phyloP scores from a whole-genome alignment of 352 stramenopile genomes.

The Phytophthora cactorum region DNA sequence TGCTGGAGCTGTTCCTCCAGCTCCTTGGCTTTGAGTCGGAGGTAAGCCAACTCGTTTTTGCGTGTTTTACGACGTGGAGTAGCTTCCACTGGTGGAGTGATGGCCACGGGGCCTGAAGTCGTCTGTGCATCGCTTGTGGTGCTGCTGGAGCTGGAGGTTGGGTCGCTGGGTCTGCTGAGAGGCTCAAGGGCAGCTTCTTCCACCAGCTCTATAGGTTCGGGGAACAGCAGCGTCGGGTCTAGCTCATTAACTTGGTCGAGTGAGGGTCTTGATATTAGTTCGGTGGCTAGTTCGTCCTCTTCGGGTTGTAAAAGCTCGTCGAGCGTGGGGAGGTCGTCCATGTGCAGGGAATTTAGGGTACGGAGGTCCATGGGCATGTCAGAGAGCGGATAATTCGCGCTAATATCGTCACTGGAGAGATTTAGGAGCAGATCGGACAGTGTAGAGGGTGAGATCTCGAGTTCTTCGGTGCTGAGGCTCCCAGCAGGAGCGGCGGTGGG shows the following conservation, averaged over 20 bases:
- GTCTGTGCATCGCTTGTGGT: constrained; percentile 6
- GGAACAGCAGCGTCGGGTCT: constrained; percentile 20
- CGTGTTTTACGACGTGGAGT: constrained; percentile 31
- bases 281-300: constrained; percentile 2
- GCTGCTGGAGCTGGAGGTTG: background rate
- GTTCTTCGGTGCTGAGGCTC: background rate
- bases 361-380: background rate
- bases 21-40: constrained; percentile 39
- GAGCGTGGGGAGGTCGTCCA: constrained; percentile 16
- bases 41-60: constrained; percentile 55
- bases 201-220: constrained; percentile 18
- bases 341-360: background rate
- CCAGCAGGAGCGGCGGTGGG: background rate
- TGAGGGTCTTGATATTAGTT: background rate
- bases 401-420: background rate
- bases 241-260: background rate
- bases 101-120: background rate
- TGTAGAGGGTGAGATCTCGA: background rate
- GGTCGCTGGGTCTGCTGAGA: background rate
- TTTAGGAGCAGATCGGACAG: background rate
- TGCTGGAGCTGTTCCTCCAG: constrained; percentile 41
- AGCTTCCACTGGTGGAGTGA: background rate
- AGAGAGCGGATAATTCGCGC: background rate
- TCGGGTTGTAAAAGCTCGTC: constrained; percentile 30
- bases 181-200: background rate